phyloP scores from a whole-genome alignment of 2,329 filamentous ascomycete genomes.

The Colletotrichum caudatum region DNA sequence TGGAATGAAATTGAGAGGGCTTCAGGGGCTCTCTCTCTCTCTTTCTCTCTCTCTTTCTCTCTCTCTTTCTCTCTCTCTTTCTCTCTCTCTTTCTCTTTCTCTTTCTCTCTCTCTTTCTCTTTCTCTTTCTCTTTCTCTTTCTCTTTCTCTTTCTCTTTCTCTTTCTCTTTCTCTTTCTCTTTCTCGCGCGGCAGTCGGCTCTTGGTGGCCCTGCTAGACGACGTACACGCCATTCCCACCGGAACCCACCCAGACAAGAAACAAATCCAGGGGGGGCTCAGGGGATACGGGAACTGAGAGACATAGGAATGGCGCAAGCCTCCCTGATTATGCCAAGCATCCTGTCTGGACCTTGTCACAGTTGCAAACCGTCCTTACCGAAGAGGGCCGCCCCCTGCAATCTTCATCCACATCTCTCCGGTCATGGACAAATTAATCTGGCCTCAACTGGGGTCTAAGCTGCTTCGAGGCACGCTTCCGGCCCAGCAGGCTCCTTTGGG shows the following conservation, averaged over 20 bases:
- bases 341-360: conserved; percentile 38
- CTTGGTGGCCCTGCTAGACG: conserved; percentile 34
- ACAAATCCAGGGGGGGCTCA: conserved; percentile 30
- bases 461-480: conserved; percentile 53
- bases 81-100: conserved; percentile 27
- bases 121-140: conserved; percentile 24
- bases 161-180: conserved; percentile 27
- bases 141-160: conserved; percentile 21
- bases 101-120: conserved; percentile 27
- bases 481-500: conserved; percentile 53
- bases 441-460: conserved; percentile 46
- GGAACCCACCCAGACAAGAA: conserved; percentile 32
- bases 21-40: conserved; percentile 25
- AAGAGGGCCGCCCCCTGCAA: conserved; percentile 42
- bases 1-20: conserved; percentile 32
- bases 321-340: conserved; percentile 38
- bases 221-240: conserved; percentile 36
- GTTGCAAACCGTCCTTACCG: conserved; percentile 46
- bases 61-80: conserved; percentile 23
- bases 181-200: conserved; percentile 40
- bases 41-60: conserved; percentile 27
- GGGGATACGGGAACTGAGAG: conserved; percentile 21
- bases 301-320: conserved; percentile 38
- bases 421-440: conserved; percentile 34
- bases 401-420: conserved; percentile 31